phyloP scores from a whole-genome alignment of 164 flowering plant genomes.

The Platanus orientalis region DNA sequence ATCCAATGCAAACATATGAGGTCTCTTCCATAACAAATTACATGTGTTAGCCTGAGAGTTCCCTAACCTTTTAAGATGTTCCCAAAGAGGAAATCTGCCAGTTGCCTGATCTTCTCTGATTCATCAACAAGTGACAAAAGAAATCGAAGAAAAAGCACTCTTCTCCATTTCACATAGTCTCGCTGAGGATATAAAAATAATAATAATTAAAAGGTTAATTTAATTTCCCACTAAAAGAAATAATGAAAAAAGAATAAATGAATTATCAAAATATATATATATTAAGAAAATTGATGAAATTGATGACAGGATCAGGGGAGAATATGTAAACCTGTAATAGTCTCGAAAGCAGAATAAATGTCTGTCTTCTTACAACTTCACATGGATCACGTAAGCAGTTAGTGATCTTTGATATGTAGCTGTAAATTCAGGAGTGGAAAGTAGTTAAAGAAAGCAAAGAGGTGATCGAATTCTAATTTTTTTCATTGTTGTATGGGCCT shows the following conservation, averaged over 20 bases:
- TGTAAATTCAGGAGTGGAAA: conserved; percentile 26
- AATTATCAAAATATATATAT: too few species aligned
- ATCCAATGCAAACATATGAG: not conserved
- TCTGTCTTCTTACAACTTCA: conserved; percentile 95
- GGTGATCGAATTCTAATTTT: not conserved
- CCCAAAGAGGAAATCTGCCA: conserved; percentile 90
- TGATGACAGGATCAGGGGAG: conserved; percentile 4
- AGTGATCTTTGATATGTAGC: conserved; percentile 92
- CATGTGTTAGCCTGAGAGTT: not conserved
- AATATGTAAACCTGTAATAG: conserved; percentile 65
- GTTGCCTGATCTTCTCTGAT: conserved; percentile 80
- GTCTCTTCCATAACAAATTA: not conserved
- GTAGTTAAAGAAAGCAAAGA: conserved; percentile 11
- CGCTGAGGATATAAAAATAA: conserved; percentile 42
- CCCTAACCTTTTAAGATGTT: conserved; percentile 77
- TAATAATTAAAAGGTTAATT: not conserved
- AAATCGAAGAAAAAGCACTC: conserved; percentile 87
- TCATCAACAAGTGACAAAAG: conserved; percentile 90
- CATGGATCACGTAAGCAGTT: conserved; percentile 88
- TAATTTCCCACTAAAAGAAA: not conserved
- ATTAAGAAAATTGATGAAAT: not conserved
- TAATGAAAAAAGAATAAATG: not conserved
- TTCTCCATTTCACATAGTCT: conserved; percentile 99
- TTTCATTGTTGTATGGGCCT: conserved; percentile 18
- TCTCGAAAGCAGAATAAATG: conserved; percentile 83